phyloP scores from a whole-genome alignment of 2,329 filamentous ascomycete species.

The Zasmidium cellare region DNA sequence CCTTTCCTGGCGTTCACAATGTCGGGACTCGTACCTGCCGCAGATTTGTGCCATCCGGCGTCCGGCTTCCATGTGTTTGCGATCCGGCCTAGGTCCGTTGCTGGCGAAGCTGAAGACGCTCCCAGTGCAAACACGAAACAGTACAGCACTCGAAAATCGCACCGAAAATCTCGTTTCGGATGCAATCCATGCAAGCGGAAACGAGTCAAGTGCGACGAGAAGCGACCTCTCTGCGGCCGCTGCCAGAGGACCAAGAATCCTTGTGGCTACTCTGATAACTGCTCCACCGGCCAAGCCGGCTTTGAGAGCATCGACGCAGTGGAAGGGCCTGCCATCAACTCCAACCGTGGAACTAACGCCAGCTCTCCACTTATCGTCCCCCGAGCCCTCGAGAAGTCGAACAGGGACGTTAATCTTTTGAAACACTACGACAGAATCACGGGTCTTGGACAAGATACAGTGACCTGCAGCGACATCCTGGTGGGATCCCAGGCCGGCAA shows the following conservation, averaged over 20 bases:
- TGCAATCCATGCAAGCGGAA: slow-evolving; percentile 1
- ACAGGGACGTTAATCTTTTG: not conserved
- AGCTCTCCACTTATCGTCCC: not conserved
- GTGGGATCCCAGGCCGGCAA: slow-evolving; percentile 1
- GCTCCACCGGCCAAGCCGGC: not conserved
- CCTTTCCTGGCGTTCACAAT: not conserved
- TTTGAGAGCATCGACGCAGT: not conserved
- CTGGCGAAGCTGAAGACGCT: not conserved
- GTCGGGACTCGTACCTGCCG: not conserved
- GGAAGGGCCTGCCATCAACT: not conserved
- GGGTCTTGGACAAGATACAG: slow-evolving; percentile 3
- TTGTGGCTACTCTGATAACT: not conserved
- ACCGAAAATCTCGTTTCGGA: slow-evolving; percentile 1
- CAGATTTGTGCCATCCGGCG: not conserved
- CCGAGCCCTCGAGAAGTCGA: not conserved
- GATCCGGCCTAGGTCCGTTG: slow-evolving; percentile 3
- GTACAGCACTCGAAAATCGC: slow-evolving; percentile 1
- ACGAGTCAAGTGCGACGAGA: not conserved
- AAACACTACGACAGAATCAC: slow-evolving; percentile 1
- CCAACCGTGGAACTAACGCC: no score
- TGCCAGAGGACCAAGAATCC: not conserved
- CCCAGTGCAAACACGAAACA: slow-evolving; percentile 1
- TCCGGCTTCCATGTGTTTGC: slow-evolving; percentile 13
- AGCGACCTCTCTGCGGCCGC: not conserved
- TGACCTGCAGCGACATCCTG: slow-evolving; percentile 12